Conservation (phyloP, 2,329 filamentous ascomycete genomes). For the Hawksworthiomyces lignivorus region DNA sequence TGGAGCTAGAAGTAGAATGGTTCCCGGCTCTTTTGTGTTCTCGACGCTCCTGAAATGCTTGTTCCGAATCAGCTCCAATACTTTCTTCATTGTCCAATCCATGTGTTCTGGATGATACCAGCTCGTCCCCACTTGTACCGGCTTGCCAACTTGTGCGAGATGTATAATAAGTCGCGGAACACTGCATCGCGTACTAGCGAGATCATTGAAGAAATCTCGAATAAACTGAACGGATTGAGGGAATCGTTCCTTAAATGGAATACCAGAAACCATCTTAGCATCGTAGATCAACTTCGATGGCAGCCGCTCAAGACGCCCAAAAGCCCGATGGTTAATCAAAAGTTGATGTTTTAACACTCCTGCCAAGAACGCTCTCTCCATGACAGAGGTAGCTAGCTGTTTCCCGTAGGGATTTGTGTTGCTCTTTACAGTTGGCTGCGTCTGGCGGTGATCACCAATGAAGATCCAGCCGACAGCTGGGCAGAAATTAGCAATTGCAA, state of each 20-base stretch:
- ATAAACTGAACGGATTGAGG: constrained; percentile 14
- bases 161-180: constrained; percentile 32
- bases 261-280: constrained; percentile 28
- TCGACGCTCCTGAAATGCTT: constrained; percentile 24
- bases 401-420: constrained; percentile 11
- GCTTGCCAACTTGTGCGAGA: constrained; percentile 4
- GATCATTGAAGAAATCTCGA: constrained; percentile 13
- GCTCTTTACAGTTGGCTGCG: constrained; percentile 30
- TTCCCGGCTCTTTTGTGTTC: constrained; percentile 20
- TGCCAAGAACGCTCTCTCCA: constrained; percentile 20
- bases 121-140: constrained; percentile 23
- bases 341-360: constrained; percentile 18
- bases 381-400: constrained; percentile 19
- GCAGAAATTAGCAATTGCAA: constrained; percentile 34
- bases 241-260: constrained; percentile 11
- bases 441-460: constrained; percentile 38
- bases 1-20: constrained; percentile 36
- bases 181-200: constrained; percentile 11
- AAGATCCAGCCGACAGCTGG: constrained; percentile 35
- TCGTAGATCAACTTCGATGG: constrained; percentile 35
- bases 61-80: constrained; percentile 24
- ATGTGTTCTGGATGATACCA: constrained; percentile 34
- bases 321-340: constrained; percentile 23
- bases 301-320: constrained; percentile 27
- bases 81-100: constrained; percentile 28